Evolutionary conservation across 495 filamentous ascomycete species (phyloP).

Genomic region (Lindgomyces ingoldianus): DNA sequence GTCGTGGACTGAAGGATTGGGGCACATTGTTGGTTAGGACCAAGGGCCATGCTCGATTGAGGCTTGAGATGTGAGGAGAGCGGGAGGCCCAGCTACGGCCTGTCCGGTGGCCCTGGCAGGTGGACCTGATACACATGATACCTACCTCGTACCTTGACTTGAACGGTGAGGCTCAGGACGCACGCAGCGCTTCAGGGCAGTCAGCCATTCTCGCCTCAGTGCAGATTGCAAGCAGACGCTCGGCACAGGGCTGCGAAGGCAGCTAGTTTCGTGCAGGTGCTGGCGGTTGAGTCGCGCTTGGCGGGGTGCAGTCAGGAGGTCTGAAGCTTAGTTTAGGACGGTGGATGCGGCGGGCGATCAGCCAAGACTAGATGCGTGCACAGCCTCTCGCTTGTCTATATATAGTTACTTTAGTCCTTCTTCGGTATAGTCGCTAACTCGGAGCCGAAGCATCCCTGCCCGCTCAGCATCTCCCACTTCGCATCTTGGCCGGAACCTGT

Average conservation of each 20-base stretch:
- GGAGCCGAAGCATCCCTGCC: conserved; percentile 17
- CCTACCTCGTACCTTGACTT: too few species aligned
- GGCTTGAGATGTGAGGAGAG: conserved; percentile 23
- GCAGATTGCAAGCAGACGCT: not conserved
- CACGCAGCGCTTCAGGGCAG: conserved; percentile 3
- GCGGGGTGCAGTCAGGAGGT: conserved; percentile 5
- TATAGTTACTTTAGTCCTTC: conserved; percentile 1
- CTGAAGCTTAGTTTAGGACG: not conserved
- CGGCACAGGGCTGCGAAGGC: not conserved
- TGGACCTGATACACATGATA: conserved; percentile 12
- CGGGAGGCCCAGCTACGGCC: conserved; percentile 13
- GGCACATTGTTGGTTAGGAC: conserved; percentile 19
- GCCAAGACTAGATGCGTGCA: conserved; percentile 23
- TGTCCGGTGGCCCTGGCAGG: conserved; percentile 14
- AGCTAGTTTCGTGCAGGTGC: not conserved
- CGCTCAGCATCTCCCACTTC: not conserved
- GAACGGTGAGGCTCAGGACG: not conserved
- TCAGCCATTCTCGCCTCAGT: conserved; percentile 18
- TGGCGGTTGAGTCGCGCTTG: conserved; percentile 1
- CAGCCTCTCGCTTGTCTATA: conserved; percentile 20
- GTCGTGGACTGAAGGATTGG: not conserved
- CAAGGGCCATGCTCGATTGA: conserved; percentile 14
- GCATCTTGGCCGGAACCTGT: not conserved
- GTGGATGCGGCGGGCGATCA: conserved; percentile 13
- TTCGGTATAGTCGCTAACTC: too few species aligned